Evolutionary conservation across 148 eudicot species (phyloP).

Genomic region (Salicornia ramosissima): DNA sequence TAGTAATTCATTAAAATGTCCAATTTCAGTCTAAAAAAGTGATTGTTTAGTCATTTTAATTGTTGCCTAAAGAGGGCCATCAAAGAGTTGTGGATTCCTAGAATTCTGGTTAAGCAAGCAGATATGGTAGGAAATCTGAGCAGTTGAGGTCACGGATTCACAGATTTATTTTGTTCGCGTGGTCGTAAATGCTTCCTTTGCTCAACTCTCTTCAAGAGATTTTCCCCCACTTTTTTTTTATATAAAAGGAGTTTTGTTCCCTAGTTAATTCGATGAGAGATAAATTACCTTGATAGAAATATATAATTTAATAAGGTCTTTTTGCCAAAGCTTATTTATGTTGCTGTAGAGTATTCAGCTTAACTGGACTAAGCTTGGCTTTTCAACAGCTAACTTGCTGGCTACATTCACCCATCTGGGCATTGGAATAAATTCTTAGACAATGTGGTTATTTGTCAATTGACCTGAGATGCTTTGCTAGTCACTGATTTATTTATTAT

Average conservation of each 20-base stretch:
- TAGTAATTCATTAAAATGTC: neutral
- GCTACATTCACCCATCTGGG: neutral
- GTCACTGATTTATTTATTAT: neutral
- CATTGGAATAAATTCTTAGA: neutral
- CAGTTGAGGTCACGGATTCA: too few species aligned
- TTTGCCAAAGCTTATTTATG: neutral
- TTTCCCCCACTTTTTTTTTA: neutral
- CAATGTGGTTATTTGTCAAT: neutral
- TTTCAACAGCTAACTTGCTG: neutral
- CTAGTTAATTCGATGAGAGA: too few species aligned
- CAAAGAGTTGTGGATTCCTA: too few species aligned
- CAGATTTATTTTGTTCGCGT: neutral
- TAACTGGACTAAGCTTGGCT: neutral
- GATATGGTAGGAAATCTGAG: too few species aligned
- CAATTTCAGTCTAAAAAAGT: neutral
- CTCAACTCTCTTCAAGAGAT: neutral
- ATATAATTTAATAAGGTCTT: too few species aligned
- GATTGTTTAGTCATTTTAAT: neutral
- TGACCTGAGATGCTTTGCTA: neutral
- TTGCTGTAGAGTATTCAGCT: neutral
- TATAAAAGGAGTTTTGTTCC: neutral
- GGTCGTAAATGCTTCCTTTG: neutral
- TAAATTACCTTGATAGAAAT: too few species aligned
- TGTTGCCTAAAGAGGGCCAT: too few species aligned
- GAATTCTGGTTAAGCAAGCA: neutral